Percentiles rank a stretch among this genome's conserved stretches.
Conservation (phyloP, 106 monocot genomes). For the Dioscorea dumetorum region DNA sequence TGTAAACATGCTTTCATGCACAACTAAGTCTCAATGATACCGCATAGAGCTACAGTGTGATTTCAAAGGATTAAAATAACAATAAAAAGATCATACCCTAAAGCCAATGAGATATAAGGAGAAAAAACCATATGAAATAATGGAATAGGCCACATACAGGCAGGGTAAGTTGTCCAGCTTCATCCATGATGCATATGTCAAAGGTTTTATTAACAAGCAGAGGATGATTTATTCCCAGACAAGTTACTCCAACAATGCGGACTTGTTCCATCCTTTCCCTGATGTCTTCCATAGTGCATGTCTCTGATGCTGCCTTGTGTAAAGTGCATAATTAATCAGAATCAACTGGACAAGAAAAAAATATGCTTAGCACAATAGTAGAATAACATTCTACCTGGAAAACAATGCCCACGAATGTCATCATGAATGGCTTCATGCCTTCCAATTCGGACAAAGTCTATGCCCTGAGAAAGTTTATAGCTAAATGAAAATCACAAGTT, state of each 20-base stretch:
- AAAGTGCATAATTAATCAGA: too few relatives aligned
- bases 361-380: background rate
- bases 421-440: conserved; percentile 74
- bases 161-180: conserved; percentile 94
- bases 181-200: conserved; percentile 97
- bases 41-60: too few relatives aligned
- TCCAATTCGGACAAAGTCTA: conserved; percentile 91
- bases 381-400: conserved; percentile 48
- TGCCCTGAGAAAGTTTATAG: conserved; percentile 35
- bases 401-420: conserved; percentile 59
- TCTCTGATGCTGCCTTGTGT: conserved; percentile 20
- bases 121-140: too few relatives aligned
- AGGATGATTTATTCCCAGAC: conserved; percentile 85
- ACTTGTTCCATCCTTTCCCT: conserved; percentile 66
- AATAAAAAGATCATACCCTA: too few relatives aligned
- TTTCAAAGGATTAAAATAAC: too few relatives aligned
- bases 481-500: background rate
- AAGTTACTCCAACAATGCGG: conserved; percentile 90
- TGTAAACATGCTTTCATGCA: too few relatives aligned
- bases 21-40: too few relatives aligned
- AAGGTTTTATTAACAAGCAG: conserved; percentile 85
- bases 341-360: too few relatives aligned
- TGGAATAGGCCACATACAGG: conserved; percentile 45
- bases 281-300: conserved; percentile 49
- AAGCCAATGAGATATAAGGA: too few relatives aligned